Base-by-base conservation (phyloP, 1,284 basidiomycete species). In the Nidula niveotomentosa region DNA sequence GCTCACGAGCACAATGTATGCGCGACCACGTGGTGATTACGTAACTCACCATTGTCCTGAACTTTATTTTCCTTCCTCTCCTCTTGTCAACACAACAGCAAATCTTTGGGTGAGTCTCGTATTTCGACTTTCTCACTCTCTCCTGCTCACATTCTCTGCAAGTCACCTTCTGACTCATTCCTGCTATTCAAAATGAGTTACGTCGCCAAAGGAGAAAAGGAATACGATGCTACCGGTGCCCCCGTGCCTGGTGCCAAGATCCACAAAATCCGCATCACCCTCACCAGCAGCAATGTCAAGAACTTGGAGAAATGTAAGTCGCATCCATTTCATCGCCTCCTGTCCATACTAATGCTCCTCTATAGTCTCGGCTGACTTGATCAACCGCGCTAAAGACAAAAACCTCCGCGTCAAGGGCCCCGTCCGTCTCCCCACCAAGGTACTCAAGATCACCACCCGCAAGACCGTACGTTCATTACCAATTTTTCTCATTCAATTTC, bases 351-450 rank as follows among this genome's bases (percentile, higher is more conserved):
- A 6, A 55, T 17, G n/a, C 37, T 36, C 18, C 60, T 17, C 18
- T 49, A 2, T 63, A 96, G 96, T 99, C 86, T 98, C 93, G 66
- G 78, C 79, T 61, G 97, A 99, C 78, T 85, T 99, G 72, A 92
- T 99, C 78, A 94, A 95, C 86, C 90, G 97, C 62, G 96, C 97
- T 67, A 99, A 99, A 86, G 97, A 99, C 87, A 96, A 97, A 84
- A 93, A 98, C 77, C 93, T 99, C 71, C 93, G 92, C 63, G 96
- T 99, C 77, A 98, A 98, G 83, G 97, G 97, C 63, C 97, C 97
- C 64, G 96, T 99, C 68, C 93, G 97, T 66, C 93, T 99, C 67
- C 97, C 97, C 61, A 99, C 97, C 77, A 99, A 98, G 84, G 89
- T 94, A 69, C 88, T 99, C 69, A 93, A 93, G 78, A 96, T 98